A percentile compares a stretch with the other conserved stretches of the same genome.
These are phyloP conservation scores for Globisporangium cystogenes DNA, from an alignment of 352 stramenopile species.

Conservation along the genomic window DNA sequence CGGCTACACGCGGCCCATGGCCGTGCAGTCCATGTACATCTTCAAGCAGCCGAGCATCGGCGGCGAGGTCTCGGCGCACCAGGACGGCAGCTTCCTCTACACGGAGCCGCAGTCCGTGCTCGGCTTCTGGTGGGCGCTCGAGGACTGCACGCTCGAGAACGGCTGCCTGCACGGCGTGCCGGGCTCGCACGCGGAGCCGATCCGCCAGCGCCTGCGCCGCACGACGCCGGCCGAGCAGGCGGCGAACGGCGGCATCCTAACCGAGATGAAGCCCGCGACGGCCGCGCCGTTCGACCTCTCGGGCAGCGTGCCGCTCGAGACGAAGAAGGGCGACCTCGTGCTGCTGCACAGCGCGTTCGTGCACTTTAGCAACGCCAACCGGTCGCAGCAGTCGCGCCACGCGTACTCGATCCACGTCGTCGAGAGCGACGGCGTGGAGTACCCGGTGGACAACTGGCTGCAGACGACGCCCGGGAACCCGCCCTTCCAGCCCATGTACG, in stretches of 20 bases:
- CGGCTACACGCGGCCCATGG: slow-evolving; percentile 82
- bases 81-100: slow-evolving; percentile 96
- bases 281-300: slow-evolving; percentile 54
- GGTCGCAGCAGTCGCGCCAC: slow-evolving; percentile 82
- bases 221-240: slow-evolving; percentile 46
- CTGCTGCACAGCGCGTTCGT: slow-evolving; percentile 92
- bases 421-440: slow-evolving; percentile 84
- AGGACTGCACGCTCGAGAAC: slow-evolving; percentile 94
- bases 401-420: slow-evolving; percentile 96
- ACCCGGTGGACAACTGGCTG: slow-evolving; percentile 92
- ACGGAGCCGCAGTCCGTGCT: slow-evolving; percentile 94
- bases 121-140: slow-evolving; percentile 94
- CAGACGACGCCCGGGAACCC: slow-evolving; percentile 74
- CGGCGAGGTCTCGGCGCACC: slow-evolving; percentile 92
- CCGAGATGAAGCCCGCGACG: slow-evolving; percentile 53
- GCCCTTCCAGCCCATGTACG: slow-evolving; percentile 63
- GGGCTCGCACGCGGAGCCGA: slow-evolving; percentile 83
- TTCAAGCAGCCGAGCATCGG: slow-evolving; percentile 95
- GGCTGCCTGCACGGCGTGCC: slow-evolving; percentile 93
- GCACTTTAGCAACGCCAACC: slow-evolving; percentile 94
- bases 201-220: slow-evolving; percentile 84
- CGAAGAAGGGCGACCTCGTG: slow-evolving; percentile 92
- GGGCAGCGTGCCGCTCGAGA: slow-evolving; percentile 59
- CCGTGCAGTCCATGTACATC: slow-evolving; percentile 97
- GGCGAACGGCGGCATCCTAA: slow-evolving; percentile 27